Base-by-base conservation (phyloP, 768 basidiomycete species). In the Tulasnella sp. region DNA sequence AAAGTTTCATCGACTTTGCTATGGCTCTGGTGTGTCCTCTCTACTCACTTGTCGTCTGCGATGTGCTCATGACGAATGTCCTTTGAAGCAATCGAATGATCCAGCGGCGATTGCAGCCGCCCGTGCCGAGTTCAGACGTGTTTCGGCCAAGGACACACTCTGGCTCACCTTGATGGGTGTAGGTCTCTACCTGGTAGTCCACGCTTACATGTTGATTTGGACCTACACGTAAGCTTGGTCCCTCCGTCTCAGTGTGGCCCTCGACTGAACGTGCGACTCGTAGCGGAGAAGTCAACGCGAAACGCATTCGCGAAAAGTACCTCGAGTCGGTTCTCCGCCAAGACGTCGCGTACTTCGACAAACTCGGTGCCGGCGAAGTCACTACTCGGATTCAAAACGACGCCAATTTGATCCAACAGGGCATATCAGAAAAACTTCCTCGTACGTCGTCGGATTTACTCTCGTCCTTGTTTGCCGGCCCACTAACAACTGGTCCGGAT, bases 281-380 rank as follows among this genome's bases (percentile, higher is more conserved):
- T 62, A 81, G 81, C 4, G 82, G 81, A 35, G 83, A 84, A 69
- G 67, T 77, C n/a, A 79, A 78, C 16, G 77, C 82, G 3, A 78
- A 79, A 47, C 75, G 82, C 16, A 77, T 83, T 42, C 76, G 83
- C 35, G 82, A 59, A 29, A 59, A 59, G 8, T 59, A 59, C 52
- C 52, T 59, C 22, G 52, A 22, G 4, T 59, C 52, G 2, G 52
- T 82, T n/a, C 75, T 98, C 4, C 88, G 93, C 41, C 95, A 97
- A 78, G 89, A 93, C 73, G 89, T 95, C 75, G 88, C 89, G 14
- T 97, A 86, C 82, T 96, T 97, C 77, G 95, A 98, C 79, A 87
- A 89, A n/a, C 86, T 96, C 71, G 94, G 95, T 41, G 90, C 95
- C 4, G 95, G 95, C 72, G 95, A 97, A 78, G 89, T 98, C 22